Evolutionary conservation across 176 grass and related monocot genomes (phyloP), one percentile per base, ranked within the genome.

Genomic region (Zizania latifolia): DNA sequence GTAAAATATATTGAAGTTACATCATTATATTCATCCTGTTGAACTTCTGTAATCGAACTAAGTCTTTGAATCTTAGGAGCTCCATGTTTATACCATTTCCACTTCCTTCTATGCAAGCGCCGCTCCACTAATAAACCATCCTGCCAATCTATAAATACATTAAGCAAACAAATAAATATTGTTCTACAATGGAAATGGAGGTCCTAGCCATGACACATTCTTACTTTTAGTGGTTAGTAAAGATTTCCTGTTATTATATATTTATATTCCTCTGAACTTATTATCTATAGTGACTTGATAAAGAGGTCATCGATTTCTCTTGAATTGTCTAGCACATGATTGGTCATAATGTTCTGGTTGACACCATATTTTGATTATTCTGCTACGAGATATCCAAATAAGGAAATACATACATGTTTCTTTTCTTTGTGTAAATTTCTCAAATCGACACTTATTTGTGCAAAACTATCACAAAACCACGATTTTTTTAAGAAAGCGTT

Each of bases 91-190:
- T 66, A 68, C 95, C 95, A 98, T 85, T 98, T 94, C 95, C 95
- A 98, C 76, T 92, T 98, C 84, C 91, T 92, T 82, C 86, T 89
- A 81, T 98, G 86, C 86, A 98, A 81, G 70, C 91, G 89, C 10
- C 95, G 79, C 78, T 98, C 95, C 84, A 92, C 84, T 87, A 98
- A 84, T 88, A 98, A 56, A 78, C 95, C 95, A 88, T 90, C 95
- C 95, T 98, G 95, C 86, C 73, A 88, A 89, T 89, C 91, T 98
- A 83, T 92, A 72, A 92, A 77, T 86, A 75, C 58, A 58, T 85
- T 94, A 70, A 87, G 81, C 76, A 84, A 69, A 81, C 35, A 33
- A 45, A 89, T 75, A 29, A 39, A 69, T 68, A 44, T 21, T 45
- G 15, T 72, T 45, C 22, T 75, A 80, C 56, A 36, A 65, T 36